Base-by-base conservation (phyloP, 495 filamentous ascomycete genomes). In the Xylaria bambusicola region DNA sequence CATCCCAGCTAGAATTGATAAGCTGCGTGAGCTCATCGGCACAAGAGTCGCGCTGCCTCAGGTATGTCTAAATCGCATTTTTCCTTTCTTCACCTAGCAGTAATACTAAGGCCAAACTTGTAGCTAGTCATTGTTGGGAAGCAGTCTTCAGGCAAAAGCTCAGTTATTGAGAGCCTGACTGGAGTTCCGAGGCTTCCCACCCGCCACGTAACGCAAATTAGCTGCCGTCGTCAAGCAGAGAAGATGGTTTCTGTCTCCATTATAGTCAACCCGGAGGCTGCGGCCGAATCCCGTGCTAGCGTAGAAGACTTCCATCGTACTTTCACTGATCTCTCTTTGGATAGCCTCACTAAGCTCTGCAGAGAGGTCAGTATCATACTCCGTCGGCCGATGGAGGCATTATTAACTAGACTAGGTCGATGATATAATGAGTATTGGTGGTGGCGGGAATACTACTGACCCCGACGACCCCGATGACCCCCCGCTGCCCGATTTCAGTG, bases 171-270 rank as follows among this genome's bases (percentile, higher is more conserved):
- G 70, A 74, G 75, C 36, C 47, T 85, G 26, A 83, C 80, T 2
- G 75, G 73, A 3, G 71, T 85, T 48, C 72, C 77, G 1, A 76
- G 76, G n/a, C 75, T 85, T 15, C 84, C 81, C 63, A 88, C 85
- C 0, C 73, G 84, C 0, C 83, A 81, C 57, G 82, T 80, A 2
- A 87, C 83, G 0, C 78, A 86, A 63, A 87, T 87, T 53, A 79
- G 75, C 1, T 81, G 75, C 52, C 80, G 79, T 27, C 79, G 81
- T 7, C 69, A 73, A 38, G 23, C 31, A 0, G 60, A 67, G 9
- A 56, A 66, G 21, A 63, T 65, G 20, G 68, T 78, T 24, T 40
- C 67, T 13, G 71, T 83, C 24, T 71, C 71, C 0, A 83, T 84
- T 26, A 82, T 79, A 41, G 74, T 81, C 2, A 63, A 71, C 6